Percentiles rank a stretch among this genome's conserved stretches.
phyloP scores from a whole-genome alignment of 1,284 basidiomycete species.

The Fomitiporia mediterranea region DNA sequence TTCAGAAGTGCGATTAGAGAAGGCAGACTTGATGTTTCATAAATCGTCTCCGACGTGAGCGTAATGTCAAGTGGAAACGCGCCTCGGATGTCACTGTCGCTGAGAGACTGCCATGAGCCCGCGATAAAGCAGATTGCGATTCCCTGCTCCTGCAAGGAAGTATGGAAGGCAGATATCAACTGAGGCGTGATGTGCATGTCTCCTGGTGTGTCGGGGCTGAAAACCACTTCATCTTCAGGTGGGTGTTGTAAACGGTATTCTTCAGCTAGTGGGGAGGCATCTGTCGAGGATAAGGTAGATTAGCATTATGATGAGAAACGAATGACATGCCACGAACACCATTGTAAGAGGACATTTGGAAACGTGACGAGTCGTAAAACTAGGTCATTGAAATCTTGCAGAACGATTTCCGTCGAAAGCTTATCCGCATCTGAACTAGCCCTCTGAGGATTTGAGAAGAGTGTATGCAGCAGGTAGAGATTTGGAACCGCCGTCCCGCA shows the following conservation, averaged over 20 bases:
- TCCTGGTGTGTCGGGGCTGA: conserved; percentile 32
- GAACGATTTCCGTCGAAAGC: conserved; percentile 56
- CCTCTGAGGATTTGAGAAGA: conserved; percentile 43
- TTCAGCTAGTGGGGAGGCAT: conserved; percentile 47
- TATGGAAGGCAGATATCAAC: conserved; percentile 62
- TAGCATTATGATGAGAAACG: background rate
- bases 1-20: conserved; percentile 54
- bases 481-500: conserved; percentile 91
- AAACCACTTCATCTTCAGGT: conserved; percentile 27
- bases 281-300: conserved; percentile 26
- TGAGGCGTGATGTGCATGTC: conserved; percentile 60
- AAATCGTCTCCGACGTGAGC: conserved; percentile 92
- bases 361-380: conserved; percentile 83
- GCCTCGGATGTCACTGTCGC: conserved; percentile 18
- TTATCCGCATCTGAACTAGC: conserved; percentile 8
- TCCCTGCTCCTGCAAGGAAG: conserved; percentile 46
- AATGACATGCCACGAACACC: conserved; percentile 58
- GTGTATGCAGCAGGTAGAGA: conserved; percentile 60
- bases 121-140: conserved; percentile 74
- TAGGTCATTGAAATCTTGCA: conserved; percentile 92
- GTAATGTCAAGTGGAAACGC: conserved; percentile 60
- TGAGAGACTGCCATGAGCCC: conserved; percentile 67
- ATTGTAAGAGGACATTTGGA: conserved; percentile 85
- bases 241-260: conserved; percentile 31
- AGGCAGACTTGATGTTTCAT: conserved; percentile 64